These are phyloP conservation scores for Cercospora sesami DNA, from an alignment of 2,329 filamentous ascomycete species.

Conservation along the genomic window DNA sequence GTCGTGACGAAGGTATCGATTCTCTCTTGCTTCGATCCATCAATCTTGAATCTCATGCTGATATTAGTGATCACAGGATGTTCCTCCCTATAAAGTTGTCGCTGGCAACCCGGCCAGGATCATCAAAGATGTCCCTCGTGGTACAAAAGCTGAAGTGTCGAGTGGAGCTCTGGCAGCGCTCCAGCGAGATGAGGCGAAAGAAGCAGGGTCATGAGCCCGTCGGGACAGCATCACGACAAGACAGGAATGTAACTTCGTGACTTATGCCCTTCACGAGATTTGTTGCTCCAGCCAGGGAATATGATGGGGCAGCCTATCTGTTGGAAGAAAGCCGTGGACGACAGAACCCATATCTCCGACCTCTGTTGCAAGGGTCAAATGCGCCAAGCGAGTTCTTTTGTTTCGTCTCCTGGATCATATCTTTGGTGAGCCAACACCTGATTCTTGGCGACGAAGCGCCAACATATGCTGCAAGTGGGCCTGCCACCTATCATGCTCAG, in stretches of 20 bases:
- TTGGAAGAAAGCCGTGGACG: background rate
- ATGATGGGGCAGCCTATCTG: background rate
- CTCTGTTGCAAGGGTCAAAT: background rate
- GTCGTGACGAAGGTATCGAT: slow-evolving; percentile 70
- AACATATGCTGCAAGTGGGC: background rate
- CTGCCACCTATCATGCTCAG: background rate
- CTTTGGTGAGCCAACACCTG: background rate
- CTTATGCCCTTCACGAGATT: background rate
- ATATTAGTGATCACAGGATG: slow-evolving; percentile 45
- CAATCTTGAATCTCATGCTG: background rate
- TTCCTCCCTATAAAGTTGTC: slow-evolving; percentile 63
- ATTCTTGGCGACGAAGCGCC: background rate
- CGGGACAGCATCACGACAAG: background rate
- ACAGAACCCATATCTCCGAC: background rate
- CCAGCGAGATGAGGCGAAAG: background rate
- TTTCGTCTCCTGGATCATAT: background rate
- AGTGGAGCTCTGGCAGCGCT: slow-evolving; percentile 33
- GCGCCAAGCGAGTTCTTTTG: background rate
- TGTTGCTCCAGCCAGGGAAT: background rate
- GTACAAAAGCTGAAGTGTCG: slow-evolving; percentile 32
- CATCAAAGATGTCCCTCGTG: slow-evolving; percentile 42
- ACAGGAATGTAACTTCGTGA: background rate
- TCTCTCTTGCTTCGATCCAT: background rate
- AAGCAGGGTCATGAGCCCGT: background rate
- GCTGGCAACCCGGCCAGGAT: slow-evolving; percentile 68